A percentile compares a stretch with the other conserved stretches of the same genome.
Conservation (phyloP, 352 stramenopile species). For the Pythium folliculosum region DNA sequence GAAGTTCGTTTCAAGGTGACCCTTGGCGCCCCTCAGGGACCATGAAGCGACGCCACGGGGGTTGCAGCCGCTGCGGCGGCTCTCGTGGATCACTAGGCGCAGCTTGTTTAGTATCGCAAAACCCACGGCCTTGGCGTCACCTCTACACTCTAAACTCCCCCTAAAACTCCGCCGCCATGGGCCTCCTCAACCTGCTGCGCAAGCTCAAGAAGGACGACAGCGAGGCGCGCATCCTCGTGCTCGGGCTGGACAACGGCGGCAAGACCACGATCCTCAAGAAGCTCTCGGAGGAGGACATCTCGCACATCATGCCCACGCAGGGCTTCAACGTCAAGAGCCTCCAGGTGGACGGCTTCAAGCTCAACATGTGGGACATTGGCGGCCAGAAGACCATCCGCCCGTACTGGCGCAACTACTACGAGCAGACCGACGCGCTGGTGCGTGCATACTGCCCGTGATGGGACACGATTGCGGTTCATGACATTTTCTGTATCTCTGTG, state of each 20-base stretch:
- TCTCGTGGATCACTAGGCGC: not conserved
- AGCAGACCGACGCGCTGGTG: constrained; percentile 94
- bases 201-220: constrained; percentile 96
- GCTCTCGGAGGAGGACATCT: constrained; percentile 95
- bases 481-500: too few relatives aligned
- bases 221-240: constrained; percentile 93
- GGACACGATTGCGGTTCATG: too few relatives aligned
- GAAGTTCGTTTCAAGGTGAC: constrained; percentile 37
- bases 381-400: constrained; percentile 98
- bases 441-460: constrained; percentile 6
- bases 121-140: constrained; percentile 22
- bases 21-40: not conserved
- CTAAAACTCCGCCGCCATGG: constrained; percentile 53
- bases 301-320: constrained; percentile 92
- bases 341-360: constrained; percentile 95
- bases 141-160: not conserved
- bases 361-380: constrained; percentile 99
- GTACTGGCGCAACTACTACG: constrained; percentile 99
- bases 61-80: too few relatives aligned
- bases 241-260: constrained; percentile 95
- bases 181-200: constrained; percentile 91
- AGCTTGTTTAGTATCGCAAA: constrained; percentile 45
- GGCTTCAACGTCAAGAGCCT: constrained; percentile 97
- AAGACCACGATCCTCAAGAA: constrained; percentile 98
- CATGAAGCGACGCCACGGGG: constrained; percentile 2